phyloP scores from a whole-genome alignment of 148 eudicot species.

The Fagopyrum homotropicum region DNA sequence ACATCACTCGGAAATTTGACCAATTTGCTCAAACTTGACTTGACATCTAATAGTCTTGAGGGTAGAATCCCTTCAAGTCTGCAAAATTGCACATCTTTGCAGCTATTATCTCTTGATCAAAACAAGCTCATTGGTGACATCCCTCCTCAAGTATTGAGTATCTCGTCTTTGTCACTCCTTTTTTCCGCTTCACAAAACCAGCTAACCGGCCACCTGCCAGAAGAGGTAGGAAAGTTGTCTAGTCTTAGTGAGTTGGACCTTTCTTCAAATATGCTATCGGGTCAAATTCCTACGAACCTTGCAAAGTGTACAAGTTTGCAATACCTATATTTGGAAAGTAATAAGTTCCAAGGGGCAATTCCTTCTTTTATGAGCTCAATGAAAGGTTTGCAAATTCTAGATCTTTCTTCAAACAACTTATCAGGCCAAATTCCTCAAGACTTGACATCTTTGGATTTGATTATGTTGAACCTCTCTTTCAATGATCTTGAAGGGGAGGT shows the following conservation, averaged over 20 bases:
- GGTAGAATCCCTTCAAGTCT: conserved; percentile 5
- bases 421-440: conserved; percentile 18
- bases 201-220: conserved; percentile 15
- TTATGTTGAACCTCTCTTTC: conserved; percentile 13
- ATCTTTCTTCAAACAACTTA: conserved; percentile 17
- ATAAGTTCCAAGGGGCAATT: conserved; percentile 16
- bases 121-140: not conserved
- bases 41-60: conserved; percentile 1
- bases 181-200: not conserved
- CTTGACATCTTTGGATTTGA: conserved; percentile 10
- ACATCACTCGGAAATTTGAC: conserved; percentile 1
- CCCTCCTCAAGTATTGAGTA: conserved; percentile 5
- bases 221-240: not conserved
- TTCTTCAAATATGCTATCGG: conserved; percentile 7
- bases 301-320: conserved; percentile 6
- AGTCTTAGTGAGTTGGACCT: not conserved
- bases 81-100: not conserved
- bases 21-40: not conserved
- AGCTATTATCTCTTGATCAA: not conserved
- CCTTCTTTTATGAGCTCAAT: conserved; percentile 15
- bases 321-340: not conserved
- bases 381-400: conserved; percentile 4
- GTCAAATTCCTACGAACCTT: conserved; percentile 10
- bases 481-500: conserved; percentile 20
- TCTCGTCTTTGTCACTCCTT: not conserved